Evolutionary conservation across 1,284 basidiomycete species (phyloP), one percentile per base, ranked within the genome.

Genomic region (Melampsora occidentalis): DNA sequence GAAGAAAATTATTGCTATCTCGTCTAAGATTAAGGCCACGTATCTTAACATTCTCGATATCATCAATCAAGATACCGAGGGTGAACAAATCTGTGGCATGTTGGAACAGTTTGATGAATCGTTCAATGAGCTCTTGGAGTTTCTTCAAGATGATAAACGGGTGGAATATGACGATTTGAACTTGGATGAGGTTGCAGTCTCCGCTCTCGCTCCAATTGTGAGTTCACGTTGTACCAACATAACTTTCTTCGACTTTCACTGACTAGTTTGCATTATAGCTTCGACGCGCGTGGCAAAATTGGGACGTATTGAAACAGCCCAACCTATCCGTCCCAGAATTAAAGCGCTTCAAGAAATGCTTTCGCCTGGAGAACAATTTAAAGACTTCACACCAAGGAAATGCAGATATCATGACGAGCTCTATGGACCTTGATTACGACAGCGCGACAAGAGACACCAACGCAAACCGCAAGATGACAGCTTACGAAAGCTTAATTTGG

Each of bases 401-500:
- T 12, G 31, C 77, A 18, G 53, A 75, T 9, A 59, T 63, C 12
- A 59, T 16, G 14, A 22, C 63, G 61, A 65, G 65, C 39, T 63
- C 59, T 22, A 33, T 77, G 35, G 62, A 67, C 28, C 9, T 20
- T 31, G 20, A 69, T 59, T 20, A 31, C 20, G 22, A 71, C 22
- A 46, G 25, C 42, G 53, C 77, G 25, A 48, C 64, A 12, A 64
- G 61, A 46, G 39, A 46, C 28, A 42, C 18, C 33, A 53, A 46
- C n/a, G 51, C 63, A 76, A 79, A 16, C 68, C 66, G 73, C 4
- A 69, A 86, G 0, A 99, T 99, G 97, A 94, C 94, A 5, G 90
- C 97, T 0, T 99, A 92, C 83, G 96, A 99, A 82, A 91, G 90
- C 76, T 85, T 99, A 25, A 84, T 99, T 20, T 99, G 96, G 95